These are phyloP conservation scores for Thraustochytrium sp. DNA, from an alignment of 352 stramenopile species.

Conservation along the genomic window DNA sequence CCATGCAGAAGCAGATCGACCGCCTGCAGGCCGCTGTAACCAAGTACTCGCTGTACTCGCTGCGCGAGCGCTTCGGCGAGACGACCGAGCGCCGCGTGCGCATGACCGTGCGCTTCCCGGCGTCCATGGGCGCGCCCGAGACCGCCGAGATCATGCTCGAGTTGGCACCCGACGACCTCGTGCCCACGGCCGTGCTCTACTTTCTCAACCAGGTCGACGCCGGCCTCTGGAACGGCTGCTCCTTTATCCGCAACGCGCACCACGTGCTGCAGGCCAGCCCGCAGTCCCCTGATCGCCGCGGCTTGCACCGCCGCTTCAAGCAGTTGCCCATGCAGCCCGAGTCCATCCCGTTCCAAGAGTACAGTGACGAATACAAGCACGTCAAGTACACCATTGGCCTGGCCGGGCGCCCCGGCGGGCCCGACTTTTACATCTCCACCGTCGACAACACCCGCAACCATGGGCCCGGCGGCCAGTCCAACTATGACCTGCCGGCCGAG, in stretches of 20 bases:
- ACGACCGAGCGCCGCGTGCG: not conserved
- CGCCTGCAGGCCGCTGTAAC: not conserved
- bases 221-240: conserved; percentile 56
- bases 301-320: conserved; percentile 16
- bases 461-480: conserved; percentile 59
- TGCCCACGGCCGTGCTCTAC: conserved; percentile 59
- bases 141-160: conserved; percentile 53
- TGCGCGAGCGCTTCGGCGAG: not conserved
- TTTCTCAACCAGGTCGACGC: conserved; percentile 65
- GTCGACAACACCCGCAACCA: conserved; percentile 59
- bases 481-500: conserved; percentile 59
- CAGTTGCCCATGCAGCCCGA: not conserved
- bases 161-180: conserved; percentile 56
- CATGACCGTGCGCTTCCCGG: conserved; percentile 6
- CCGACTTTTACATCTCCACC: conserved; percentile 65
- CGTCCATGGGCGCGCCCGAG: not conserved
- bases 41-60: not conserved
- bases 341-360: conserved; percentile 62
- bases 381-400: conserved; percentile 60
- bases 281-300: not conserved
- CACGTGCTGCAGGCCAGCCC: conserved; percentile 58
- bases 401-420: conserved; percentile 58
- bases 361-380: conserved; percentile 58
- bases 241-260: conserved; percentile 55
- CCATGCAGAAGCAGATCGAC: not conserved